Evolutionary conservation across 305 asterid genomes (phyloP).

Genomic region (Striga hermonthica): DNA sequence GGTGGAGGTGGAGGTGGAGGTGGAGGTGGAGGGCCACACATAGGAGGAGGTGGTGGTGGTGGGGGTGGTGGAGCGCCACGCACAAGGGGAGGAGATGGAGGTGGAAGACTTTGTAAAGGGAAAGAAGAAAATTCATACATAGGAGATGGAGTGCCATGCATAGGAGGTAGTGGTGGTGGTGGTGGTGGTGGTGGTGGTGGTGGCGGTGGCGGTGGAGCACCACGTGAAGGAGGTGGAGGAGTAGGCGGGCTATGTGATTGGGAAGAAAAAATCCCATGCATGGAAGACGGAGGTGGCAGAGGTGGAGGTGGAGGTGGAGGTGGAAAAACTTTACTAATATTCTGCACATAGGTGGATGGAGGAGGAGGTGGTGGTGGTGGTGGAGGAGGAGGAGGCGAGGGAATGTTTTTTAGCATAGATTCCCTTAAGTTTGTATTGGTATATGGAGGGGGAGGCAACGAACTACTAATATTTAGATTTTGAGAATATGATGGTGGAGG

Average conservation of each 20-base stretch:
- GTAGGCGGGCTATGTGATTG: too few species aligned
- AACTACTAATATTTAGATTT: conserved; percentile 7
- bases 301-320: conserved; percentile 39
- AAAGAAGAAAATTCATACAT: conserved; percentile 28
- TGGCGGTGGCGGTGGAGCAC: conserved; percentile 21
- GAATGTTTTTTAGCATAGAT: conserved; percentile 23
- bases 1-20: too few species aligned
- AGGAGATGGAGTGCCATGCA: conserved; percentile 31
- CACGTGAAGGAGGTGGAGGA: conserved; percentile 25
- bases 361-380: too few species aligned
- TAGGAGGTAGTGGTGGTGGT: too few species aligned
- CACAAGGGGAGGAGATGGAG: too few species aligned
- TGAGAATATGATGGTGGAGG: conserved; percentile 28
- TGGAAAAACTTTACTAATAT: conserved; percentile 34
- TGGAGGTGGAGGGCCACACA: too few species aligned
- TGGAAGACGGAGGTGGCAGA: conserved; percentile 36
- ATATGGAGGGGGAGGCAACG: conserved; percentile 26
- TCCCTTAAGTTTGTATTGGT: conserved; percentile 30
- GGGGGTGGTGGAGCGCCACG: too few species aligned
- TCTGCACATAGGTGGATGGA: conserved; percentile 28
- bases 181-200: conserved; percentile 35
- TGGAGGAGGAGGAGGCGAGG: conserved; percentile 31
- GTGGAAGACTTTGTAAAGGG: conserved; percentile 25
- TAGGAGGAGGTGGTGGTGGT: too few species aligned
- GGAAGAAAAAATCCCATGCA: too few species aligned